Conservation (phyloP, 176 grass and related monocot species). For the Oryza longistaminata region DNA sequence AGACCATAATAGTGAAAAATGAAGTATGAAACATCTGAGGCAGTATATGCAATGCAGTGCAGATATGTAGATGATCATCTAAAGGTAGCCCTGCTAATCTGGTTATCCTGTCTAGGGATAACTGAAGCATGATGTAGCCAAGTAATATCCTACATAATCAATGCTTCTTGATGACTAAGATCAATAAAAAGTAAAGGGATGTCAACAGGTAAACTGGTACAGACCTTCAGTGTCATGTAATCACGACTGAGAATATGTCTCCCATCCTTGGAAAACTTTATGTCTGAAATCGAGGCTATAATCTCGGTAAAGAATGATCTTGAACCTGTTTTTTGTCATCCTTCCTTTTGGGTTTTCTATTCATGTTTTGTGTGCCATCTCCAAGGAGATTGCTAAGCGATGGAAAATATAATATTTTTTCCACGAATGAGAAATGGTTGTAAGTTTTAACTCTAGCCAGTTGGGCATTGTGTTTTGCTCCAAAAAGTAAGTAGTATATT, state of each 20-base stretch:
- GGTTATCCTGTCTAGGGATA: background rate
- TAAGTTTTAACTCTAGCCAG: background rate
- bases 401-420: background rate
- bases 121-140: background rate
- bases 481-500: background rate
- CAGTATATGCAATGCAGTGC: background rate
- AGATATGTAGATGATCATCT: background rate
- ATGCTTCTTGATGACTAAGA: background rate
- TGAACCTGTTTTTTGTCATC: slow-evolving; percentile 42
- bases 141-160: slow-evolving; percentile 15
- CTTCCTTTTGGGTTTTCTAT: background rate
- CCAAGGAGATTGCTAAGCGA: background rate
- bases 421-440: background rate
- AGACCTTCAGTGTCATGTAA: slow-evolving; percentile 97
- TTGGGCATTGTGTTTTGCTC: background rate
- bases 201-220: slow-evolving; percentile 2
- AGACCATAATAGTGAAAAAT: background rate
- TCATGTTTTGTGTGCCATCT: background rate
- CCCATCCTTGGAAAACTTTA: slow-evolving; percentile 90
- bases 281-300: slow-evolving; percentile 97
- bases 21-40: background rate
- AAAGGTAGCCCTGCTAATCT: slow-evolving; percentile 18
- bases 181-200: background rate
- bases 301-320: slow-evolving; percentile 99
- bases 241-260: slow-evolving; percentile 95